These are phyloP conservation scores for Lentinula boryana DNA, from an alignment of 768 basidiomycete species.

Conservation along the genomic window DNA sequence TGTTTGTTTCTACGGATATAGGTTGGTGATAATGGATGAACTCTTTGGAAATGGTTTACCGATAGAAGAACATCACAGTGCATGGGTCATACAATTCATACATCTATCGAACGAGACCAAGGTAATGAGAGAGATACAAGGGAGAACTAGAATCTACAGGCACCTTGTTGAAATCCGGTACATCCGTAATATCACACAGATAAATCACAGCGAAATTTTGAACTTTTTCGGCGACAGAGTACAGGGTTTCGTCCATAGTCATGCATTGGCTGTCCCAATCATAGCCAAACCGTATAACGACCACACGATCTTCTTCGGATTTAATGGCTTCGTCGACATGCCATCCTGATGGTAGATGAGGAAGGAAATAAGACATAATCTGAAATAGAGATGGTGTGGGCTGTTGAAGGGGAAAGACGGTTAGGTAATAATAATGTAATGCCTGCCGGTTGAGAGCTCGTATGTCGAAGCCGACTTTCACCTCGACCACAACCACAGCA, in stretches of 20 bases:
- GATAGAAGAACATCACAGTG: slow-evolving; percentile 98
- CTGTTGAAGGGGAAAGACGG: background rate
- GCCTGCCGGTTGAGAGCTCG: background rate
- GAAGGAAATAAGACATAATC: slow-evolving; percentile 83
- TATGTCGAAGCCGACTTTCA: background rate
- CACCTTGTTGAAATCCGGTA: slow-evolving; percentile 98
- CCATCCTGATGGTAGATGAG: slow-evolving; percentile 89
- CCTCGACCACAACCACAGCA: background rate
- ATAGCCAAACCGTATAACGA: slow-evolving; percentile 91
- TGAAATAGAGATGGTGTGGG: background rate
- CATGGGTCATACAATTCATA: slow-evolving; percentile 97
- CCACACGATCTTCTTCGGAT: slow-evolving; percentile 93
- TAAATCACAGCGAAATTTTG: slow-evolving; percentile 99
- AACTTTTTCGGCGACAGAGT: slow-evolving; percentile 88
- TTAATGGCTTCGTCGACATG: slow-evolving; percentile 99
- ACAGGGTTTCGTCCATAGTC: slow-evolving; percentile 98
- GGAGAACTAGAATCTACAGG: slow-evolving; percentile 11
- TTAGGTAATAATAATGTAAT: background rate
- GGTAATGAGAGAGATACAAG: background rate
- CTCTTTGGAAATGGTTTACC: slow-evolving; percentile 41
- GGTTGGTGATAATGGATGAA: no score
- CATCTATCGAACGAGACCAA: slow-evolving; percentile 53
- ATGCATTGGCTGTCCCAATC: slow-evolving; percentile 94
- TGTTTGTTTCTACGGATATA: slow-evolving; percentile 75
- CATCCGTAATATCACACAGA: slow-evolving; percentile 89